Evolutionary conservation across 495 filamentous ascomycete genomes (phyloP), one percentile per base, ranked within the genome.

Genomic region (Hypoxylon lienhwacheense): DNA sequence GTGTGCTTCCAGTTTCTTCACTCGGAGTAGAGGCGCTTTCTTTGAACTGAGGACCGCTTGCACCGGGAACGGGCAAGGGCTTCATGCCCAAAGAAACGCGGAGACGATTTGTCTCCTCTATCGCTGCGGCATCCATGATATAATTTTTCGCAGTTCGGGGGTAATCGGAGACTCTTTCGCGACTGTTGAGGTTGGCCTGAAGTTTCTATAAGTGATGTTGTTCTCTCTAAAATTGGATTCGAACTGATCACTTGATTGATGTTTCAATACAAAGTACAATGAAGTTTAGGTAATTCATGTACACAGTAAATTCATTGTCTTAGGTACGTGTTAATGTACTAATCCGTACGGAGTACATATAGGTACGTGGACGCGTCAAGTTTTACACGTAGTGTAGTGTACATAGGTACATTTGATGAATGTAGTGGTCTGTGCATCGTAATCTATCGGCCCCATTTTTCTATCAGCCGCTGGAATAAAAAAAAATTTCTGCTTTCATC

Each of bases 31-130:
- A 55, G 0, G 64, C 50, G 21, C 66, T 55, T 26, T 74, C 66
- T 51, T 64, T 60, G 33, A 65, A 55, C 28, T 61, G 39, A 48
- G 68, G 63, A 26, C 75, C 79, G 20, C 76, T 74, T 46, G 72
- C 72, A 42, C 88, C 86, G 15, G 88, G 87, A 6, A 95, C 88
- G 37, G 90, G 90, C 57, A 98, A 77, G 24, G 91, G 92, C 63
- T 91, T 90, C 74, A 96, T 85, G 52, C 93, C 93, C 59, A 97
- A 79, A 28, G 89, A 89, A 53, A 84, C 79, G 33, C 93, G 91
- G 59, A 96, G 85, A 65, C 91, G 88, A 78, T 98, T 98, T 36
- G 90, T 88, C 77, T 96, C 89, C 67, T 95, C 90, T 66, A 98
- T 91, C 45, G 88, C 86, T 21, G 91, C 81, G 60, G 84, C 78